Conservation (phyloP, 73 alveolate genomes). For the Tetrahymena malaccensis region DNA sequence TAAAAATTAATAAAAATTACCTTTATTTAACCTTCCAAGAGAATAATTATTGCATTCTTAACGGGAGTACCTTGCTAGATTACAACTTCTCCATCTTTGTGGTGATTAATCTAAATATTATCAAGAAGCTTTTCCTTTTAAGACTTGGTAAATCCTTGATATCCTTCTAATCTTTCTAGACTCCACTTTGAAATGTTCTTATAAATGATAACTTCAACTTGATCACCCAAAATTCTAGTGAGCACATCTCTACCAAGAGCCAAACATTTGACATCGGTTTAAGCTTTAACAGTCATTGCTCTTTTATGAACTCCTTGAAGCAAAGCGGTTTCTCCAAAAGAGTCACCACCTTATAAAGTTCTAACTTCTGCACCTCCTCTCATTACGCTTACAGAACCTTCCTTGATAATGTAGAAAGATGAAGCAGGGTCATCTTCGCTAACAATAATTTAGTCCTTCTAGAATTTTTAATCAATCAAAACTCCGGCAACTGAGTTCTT, state of each 20-base stretch:
- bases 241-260: conserved; percentile 43
- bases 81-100: conserved; percentile 35
- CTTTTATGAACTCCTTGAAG: conserved; percentile 8
- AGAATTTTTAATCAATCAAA: conserved; percentile 13
- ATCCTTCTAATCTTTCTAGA: conserved; percentile 15
- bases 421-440: conserved; percentile 32
- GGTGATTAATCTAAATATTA: conserved; percentile 9
- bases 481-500: conserved; percentile 30
- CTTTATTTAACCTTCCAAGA: conserved; percentile 26
- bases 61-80: conserved; percentile 23
- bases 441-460: conserved; percentile 11
- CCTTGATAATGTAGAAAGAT: conserved; percentile 23
- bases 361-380: conserved; percentile 21
- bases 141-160: not conserved
- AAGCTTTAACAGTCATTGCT: conserved; percentile 32
- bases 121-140: conserved; percentile 37
- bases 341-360: conserved; percentile 5
- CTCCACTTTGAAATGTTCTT: conserved; percentile 45
- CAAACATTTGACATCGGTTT: conserved; percentile 30
- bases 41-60: conserved; percentile 12
- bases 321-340: conserved; percentile 30
- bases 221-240: conserved; percentile 37
- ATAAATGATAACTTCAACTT: conserved; percentile 32
- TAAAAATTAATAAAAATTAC: not conserved
- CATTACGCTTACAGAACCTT: conserved; percentile 35